Conservation (phyloP, 78 protist species). For the Capsaspora owczarzaki region DNA sequence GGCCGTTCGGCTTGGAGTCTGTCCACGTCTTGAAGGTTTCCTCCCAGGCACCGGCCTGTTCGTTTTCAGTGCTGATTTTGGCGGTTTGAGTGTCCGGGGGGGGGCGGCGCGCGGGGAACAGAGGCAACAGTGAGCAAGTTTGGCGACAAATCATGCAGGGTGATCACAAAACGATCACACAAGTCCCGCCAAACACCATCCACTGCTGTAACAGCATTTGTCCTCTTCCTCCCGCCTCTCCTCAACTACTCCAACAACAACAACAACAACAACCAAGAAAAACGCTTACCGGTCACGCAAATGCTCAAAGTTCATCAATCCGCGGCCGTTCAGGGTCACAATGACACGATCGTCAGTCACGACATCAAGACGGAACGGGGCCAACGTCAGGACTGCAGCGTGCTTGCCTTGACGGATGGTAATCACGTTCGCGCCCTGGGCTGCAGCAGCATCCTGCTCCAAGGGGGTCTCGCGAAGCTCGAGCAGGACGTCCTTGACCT, state of each 20-base stretch:
- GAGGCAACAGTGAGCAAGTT: neutral
- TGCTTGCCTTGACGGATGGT: neutral
- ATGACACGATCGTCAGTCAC: neutral
- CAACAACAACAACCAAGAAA: too few relatives aligned
- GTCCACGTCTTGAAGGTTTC: slow-evolving; percentile 25
- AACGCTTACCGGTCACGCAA: neutral
- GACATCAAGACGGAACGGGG: neutral
- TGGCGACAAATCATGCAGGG: too few relatives aligned
- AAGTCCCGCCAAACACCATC: neutral
- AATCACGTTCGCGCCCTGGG: too few relatives aligned
- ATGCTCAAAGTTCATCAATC: slow-evolving; percentile 17
- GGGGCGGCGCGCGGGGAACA: neutral
- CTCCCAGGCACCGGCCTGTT: slow-evolving; percentile 35
- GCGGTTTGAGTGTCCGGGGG: neutral
- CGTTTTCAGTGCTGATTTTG: neutral
- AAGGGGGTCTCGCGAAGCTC: too few relatives aligned
- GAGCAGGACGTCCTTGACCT: neutral
- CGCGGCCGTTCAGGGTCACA: neutral
- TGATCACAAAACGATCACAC: neutral
- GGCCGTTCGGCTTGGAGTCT: slow-evolving; percentile 36
- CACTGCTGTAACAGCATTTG: too few relatives aligned
- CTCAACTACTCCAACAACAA: too few relatives aligned
- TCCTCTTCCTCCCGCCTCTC: too few relatives aligned
- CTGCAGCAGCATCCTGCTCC: too few relatives aligned
- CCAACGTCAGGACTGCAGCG: neutral